phyloP scores from a whole-genome alignment of 352 stramenopile species.

The Globisporangium paddicum region DNA sequence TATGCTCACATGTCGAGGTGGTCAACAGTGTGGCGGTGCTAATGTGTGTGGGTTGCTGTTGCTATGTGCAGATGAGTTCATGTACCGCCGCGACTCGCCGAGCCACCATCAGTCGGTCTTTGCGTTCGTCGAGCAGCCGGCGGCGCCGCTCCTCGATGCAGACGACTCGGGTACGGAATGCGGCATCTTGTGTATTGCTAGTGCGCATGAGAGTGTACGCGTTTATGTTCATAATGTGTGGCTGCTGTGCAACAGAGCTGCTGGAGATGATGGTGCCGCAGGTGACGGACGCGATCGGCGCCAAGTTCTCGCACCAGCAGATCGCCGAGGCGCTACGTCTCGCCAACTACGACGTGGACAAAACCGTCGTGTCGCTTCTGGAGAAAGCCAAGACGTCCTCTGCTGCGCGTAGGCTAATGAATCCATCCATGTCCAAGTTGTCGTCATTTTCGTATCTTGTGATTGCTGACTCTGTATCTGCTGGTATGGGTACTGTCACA shows the following conservation, averaged over 20 bases:
- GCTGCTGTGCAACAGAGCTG: conserved; percentile 28
- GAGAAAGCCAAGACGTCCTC: conserved; percentile 61
- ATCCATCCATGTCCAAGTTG: not conserved
- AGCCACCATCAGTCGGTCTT: conserved; percentile 75
- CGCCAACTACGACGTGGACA: conserved; percentile 79
- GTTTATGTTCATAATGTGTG: conserved; percentile 5
- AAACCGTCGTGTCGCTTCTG: conserved; percentile 64
- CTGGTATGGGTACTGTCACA: not conserved
- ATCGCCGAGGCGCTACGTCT: conserved; percentile 60
- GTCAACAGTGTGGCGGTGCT: not conserved
- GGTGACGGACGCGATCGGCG: conserved; percentile 44
- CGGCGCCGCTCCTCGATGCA: conserved; percentile 3
- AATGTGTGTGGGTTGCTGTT: not conserved
- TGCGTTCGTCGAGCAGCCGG: conserved; percentile 63
- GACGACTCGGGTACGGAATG: conserved; percentile 31
- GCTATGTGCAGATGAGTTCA: conserved; percentile 53
- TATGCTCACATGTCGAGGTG: not conserved
- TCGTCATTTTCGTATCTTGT: not conserved
- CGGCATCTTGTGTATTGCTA: not conserved
- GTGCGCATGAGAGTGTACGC: not conserved
- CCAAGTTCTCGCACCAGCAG: conserved; percentile 50
- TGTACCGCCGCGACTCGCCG: conserved; percentile 79
- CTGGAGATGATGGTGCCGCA: conserved; percentile 51
- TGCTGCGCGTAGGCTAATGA: conserved; percentile 17
- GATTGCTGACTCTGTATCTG: not conserved